Percentiles rank a stretch among this genome's conserved stretches.
Evolutionary conservation across 2,329 filamentous ascomycete species (phyloP).

Genomic region (Akanthomyces muscarius): DNA sequence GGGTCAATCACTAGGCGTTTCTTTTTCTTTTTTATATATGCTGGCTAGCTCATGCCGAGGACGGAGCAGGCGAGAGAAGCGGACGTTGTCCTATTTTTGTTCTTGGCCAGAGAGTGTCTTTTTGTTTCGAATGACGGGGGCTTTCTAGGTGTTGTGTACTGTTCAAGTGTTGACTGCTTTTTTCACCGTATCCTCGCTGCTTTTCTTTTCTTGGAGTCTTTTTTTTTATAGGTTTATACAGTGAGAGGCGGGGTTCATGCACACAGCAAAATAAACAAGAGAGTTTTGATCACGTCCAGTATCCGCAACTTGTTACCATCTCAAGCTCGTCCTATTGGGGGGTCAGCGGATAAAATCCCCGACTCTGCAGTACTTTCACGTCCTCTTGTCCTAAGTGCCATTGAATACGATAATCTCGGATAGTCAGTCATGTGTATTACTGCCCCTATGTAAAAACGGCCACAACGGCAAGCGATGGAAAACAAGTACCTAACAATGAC

Average conservation of each 20-base stretch:
- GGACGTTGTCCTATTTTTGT: not conserved
- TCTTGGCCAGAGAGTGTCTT: not conserved
- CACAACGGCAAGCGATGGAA: too few relatives aligned
- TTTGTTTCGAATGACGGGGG: not conserved
- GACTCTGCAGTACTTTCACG: too few relatives aligned
- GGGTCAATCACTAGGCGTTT: slow-evolving; percentile 7
- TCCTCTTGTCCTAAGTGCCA: too few relatives aligned
- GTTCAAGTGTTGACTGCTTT: not conserved
- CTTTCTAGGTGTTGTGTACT: not conserved
- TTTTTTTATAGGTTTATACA: not conserved
- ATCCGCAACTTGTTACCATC: too few relatives aligned
- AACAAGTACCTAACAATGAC: too few relatives aligned
- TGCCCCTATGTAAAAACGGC: too few relatives aligned
- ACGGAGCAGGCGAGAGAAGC: not conserved
- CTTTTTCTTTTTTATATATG: not conserved
- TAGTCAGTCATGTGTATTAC: too few relatives aligned
- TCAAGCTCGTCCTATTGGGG: too few relatives aligned
- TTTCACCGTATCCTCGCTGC: not conserved
- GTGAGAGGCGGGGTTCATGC: not conserved
- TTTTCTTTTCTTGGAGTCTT: not conserved
- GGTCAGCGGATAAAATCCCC: too few relatives aligned
- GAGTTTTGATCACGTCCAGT: not conserved
- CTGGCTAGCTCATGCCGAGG: not conserved
- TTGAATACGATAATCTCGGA: too few relatives aligned
- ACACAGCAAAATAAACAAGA: not conserved